Base-by-base conservation (phyloP, 148 eudicot species). In the Vaccinium vitisidaea region DNA sequence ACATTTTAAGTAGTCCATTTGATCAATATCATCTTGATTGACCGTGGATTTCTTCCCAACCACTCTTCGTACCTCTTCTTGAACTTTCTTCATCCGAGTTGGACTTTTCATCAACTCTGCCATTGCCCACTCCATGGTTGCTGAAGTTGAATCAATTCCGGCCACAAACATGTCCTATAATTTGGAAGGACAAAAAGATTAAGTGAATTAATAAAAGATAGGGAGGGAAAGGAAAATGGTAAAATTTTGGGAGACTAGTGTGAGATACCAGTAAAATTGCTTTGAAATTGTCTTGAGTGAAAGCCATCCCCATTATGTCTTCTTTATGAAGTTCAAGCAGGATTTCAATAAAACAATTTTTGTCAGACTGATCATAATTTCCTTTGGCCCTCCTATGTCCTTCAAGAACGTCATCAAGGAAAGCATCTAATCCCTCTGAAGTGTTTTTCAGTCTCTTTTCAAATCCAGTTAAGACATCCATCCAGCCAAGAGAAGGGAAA, bases 81-180 rank as follows among this genome's bases (percentile, higher is more conserved):
- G 86, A 5, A 23, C 56, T 80, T 71, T 80, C 18, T 71, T 80
- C 86, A 84, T 80, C 2, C 1, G 32, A 6, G 9, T 70, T 13
- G 86, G 75, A 49, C 58, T 16, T 73, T 59, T 70, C 65, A 85
- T 18, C 13, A 85, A 73, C 25, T 73, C 73, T 5, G 80, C n/a
- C 86, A 85, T 80, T 15, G 82, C 80, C 83, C 86, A 85, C 71
- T 73, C 86, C 19, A 80, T 59, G 10, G 55, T 73, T 55, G 80
- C 49, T n/a, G 49, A 67, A 46, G 43, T 30, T 2, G 83, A 73
- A 58, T 85, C 86, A 0, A 80, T 85, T 70, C 83, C 86, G 2
- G 48, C 86, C 12, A 74, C 12, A 70, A 85, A 71, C 75, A 65
- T 81, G 74, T 65, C 75, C 75, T 67, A 4, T 15, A 48, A 81